phyloP scores from a whole-genome alignment of 2,329 filamentous ascomycete species.

The Phoma sp. region DNA sequence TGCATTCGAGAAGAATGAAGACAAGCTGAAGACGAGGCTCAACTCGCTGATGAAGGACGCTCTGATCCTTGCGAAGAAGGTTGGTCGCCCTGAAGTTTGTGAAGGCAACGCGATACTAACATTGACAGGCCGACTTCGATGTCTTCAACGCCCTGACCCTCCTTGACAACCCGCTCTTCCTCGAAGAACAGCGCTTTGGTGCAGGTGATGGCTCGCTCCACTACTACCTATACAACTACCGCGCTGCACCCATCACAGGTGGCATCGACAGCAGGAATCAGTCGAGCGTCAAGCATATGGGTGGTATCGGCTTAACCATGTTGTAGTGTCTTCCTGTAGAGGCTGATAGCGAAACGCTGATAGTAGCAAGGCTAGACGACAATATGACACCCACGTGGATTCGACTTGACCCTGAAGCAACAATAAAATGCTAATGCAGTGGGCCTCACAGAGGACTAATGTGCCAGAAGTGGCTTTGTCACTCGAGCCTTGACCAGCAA shows the following conservation, averaged over 20 bases:
- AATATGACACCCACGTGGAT: neutral
- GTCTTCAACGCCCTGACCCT: constrained; percentile 96
- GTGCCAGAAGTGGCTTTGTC: neutral
- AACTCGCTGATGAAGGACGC: constrained; percentile 83
- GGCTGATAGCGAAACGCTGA: neutral
- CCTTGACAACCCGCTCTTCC: constrained; percentile 91
- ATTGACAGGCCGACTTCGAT: constrained; percentile 73
- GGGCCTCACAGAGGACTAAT: neutral
- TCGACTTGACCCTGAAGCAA: neutral
- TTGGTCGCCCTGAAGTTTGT: constrained; percentile 34
- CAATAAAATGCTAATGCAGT: neutral
- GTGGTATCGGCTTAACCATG: constrained; percentile 91
- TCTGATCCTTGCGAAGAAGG: constrained; percentile 83
- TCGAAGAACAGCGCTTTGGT: constrained; percentile 93
- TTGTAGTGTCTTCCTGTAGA: constrained; percentile 54
- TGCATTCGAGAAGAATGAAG: constrained; percentile 66
- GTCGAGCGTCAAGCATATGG: constrained; percentile 77
- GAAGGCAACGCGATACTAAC: constrained; percentile 9
- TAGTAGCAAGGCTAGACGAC: neutral
- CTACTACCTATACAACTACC: constrained; percentile 98
- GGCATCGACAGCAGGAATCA: constrained; percentile 82
- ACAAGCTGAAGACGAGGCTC: constrained; percentile 76
- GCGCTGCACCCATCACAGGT: constrained; percentile 81
- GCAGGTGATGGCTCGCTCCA: constrained; percentile 93
- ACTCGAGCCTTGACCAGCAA: neutral